Evolutionary conservation across 208 protist species (phyloP).

Genomic region (Crithidia expoeki): DNA sequence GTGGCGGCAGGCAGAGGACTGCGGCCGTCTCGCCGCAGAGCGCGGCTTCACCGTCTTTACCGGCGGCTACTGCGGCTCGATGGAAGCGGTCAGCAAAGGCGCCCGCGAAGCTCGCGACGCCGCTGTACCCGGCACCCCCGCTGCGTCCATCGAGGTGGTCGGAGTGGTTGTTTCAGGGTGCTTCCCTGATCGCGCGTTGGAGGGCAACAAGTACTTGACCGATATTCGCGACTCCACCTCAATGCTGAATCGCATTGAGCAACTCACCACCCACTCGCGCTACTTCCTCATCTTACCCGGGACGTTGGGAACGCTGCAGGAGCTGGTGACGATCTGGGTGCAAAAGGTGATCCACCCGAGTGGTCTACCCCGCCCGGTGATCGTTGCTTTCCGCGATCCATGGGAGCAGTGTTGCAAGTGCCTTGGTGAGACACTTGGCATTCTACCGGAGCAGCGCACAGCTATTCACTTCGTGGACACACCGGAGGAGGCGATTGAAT

Average conservation of each 20-base stretch:
- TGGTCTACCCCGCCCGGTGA: constrained; percentile 38
- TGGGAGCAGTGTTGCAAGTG: constrained; percentile 62
- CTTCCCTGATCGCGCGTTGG: constrained; percentile 54
- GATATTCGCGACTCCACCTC: constrained; percentile 38
- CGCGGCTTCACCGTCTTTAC: constrained; percentile 62
- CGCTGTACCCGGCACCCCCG: not conserved
- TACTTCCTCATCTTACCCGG: constrained; percentile 72
- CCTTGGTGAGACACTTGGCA: constrained; percentile 38
- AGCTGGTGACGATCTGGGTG: constrained; percentile 70
- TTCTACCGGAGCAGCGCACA: constrained; percentile 35
- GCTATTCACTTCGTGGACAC: constrained; percentile 68
- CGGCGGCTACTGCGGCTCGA: constrained; percentile 76
- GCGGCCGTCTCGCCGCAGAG: constrained; percentile 50
- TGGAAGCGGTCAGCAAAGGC: constrained; percentile 77
- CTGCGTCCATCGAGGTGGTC: constrained; percentile 45
- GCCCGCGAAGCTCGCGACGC: constrained; percentile 47
- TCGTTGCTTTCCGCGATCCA: constrained; percentile 73
- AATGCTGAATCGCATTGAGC: constrained; percentile 67
- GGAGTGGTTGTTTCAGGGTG: constrained; percentile 54
- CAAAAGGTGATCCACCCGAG: constrained; percentile 44
- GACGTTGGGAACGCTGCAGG: constrained; percentile 70
- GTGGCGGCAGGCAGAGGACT: constrained; percentile 54
- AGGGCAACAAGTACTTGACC: constrained; percentile 73
- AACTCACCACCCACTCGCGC: constrained; percentile 59
- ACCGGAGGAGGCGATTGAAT: constrained; percentile 52